phyloP scores from a whole-genome alignment of 2,329 filamentous ascomycete genomes.

The Neobulgaria alba region DNA sequence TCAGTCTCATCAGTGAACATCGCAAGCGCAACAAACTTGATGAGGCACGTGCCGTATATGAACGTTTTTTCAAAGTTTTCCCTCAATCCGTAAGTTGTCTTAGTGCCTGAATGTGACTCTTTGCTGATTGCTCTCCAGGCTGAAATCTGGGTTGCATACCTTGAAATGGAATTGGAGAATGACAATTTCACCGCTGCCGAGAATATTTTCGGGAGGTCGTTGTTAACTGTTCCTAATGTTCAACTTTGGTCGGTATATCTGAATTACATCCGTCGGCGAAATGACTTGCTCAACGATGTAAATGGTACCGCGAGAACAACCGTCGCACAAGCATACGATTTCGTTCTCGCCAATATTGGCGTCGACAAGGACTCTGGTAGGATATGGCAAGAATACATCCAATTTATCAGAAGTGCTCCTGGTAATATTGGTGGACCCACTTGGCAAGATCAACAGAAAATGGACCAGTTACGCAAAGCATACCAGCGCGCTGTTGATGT shows the following conservation, averaged over 20 bases:
- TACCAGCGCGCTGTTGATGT: slow-evolving; percentile 86
- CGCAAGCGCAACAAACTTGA: slow-evolving; percentile 74
- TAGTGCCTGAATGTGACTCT: slow-evolving; percentile 4
- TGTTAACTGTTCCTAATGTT: slow-evolving; percentile 73
- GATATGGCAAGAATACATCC: slow-evolving; percentile 91
- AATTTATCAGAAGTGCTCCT: slow-evolving; percentile 83
- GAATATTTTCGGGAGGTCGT: slow-evolving; percentile 70
- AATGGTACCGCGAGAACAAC: slow-evolving; percentile 68
- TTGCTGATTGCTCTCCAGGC: slow-evolving; percentile 51
- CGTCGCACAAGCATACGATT: slow-evolving; percentile 82
- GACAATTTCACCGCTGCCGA: slow-evolving; percentile 78
- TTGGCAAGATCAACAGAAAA: slow-evolving; percentile 98
- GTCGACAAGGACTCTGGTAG: slow-evolving; percentile 82
- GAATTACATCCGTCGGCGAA: slow-evolving; percentile 86
- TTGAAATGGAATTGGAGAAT: slow-evolving; percentile 80
- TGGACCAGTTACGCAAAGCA: slow-evolving; percentile 84
- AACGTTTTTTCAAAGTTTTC: slow-evolving; percentile 80
- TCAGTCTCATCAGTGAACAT: slow-evolving; percentile 77
- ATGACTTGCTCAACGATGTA: slow-evolving; percentile 76
- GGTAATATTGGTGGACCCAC: slow-evolving; percentile 75
- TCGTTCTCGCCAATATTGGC: slow-evolving; percentile 82
- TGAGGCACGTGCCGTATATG: slow-evolving; percentile 70
- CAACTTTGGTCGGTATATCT: slow-evolving; percentile 89
- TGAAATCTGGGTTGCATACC: slow-evolving; percentile 82
- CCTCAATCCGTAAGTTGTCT: slow-evolving; percentile 72